phyloP scores from a whole-genome alignment of 305 asterid genomes.

The Fraxinus latifolia region DNA sequence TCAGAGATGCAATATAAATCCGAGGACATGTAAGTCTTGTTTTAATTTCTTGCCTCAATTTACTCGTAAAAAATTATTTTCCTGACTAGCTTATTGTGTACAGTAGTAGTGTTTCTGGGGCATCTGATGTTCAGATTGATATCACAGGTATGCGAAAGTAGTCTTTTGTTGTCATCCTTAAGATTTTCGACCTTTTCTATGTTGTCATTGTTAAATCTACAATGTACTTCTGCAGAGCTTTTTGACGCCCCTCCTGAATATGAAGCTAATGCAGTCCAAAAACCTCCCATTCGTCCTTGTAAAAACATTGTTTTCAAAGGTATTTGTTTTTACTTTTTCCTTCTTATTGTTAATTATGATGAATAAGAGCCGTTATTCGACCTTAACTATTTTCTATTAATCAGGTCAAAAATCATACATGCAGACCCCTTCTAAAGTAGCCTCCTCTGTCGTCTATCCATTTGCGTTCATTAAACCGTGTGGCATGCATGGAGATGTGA shows the following conservation, averaged over 20 bases:
- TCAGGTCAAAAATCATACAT: constrained; percentile 73
- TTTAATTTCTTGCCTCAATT: background rate
- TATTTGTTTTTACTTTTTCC: constrained; percentile 5
- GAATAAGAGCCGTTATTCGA: background rate
- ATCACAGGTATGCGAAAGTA: constrained; percentile 29
- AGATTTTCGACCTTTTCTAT: background rate
- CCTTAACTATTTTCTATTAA: background rate
- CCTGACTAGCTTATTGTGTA: too few relatives aligned
- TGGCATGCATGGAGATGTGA: constrained; percentile 69
- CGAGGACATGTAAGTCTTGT: background rate
- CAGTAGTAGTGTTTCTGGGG: too few relatives aligned
- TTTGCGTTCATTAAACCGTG: constrained; percentile 86
- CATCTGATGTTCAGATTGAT: too few relatives aligned
- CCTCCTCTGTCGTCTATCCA: constrained; percentile 65
- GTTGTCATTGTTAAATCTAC: background rate
- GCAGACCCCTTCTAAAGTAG: constrained; percentile 52
- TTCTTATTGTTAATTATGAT: background rate
- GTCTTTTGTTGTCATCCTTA: background rate
- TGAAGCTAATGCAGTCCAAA: constrained; percentile 40
- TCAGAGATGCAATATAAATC: background rate
- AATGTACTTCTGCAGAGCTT: constrained; percentile 44
- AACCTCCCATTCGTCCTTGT: constrained; percentile 39
- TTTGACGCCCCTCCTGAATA: constrained; percentile 38
- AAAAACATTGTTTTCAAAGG: constrained; percentile 69
- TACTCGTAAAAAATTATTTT: background rate